A percentile compares a stretch with the other conserved stretches of the same genome.
These are phyloP conservation scores for Paecilomyces sp. DNA, from an alignment of 2,329 filamentous ascomycete genomes.

Conservation along the genomic window DNA sequence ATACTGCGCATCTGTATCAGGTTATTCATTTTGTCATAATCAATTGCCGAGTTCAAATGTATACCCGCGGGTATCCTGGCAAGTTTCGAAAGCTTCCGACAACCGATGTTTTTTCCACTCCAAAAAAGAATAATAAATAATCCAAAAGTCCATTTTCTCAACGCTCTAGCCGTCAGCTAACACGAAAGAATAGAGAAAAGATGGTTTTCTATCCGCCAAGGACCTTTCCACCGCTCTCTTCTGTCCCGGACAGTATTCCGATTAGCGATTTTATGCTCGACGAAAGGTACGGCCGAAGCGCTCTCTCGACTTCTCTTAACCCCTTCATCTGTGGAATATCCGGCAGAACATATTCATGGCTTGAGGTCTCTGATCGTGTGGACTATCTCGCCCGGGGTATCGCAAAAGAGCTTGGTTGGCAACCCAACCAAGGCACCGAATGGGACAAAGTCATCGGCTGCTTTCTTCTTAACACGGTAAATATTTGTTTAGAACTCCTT, in stretches of 20 bases:
- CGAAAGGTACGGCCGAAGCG: conserved; percentile 53
- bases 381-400: conserved; percentile 61
- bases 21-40: too few species aligned
- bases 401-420: conserved; percentile 63
- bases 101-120: too few species aligned
- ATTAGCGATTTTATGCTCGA: conserved; percentile 70
- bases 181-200: not conserved
- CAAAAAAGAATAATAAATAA: too few species aligned
- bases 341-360: conserved; percentile 57
- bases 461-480: conserved; percentile 73
- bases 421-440: conserved; percentile 62
- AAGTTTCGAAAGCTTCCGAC: too few species aligned
- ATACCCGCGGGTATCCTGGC: too few species aligned
- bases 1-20: too few species aligned
- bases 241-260: conserved; percentile 66
- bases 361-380: conserved; percentile 58
- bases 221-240: conserved; percentile 26
- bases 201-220: conserved; percentile 43
- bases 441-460: conserved; percentile 75
- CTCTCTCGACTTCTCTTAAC: conserved; percentile 49
- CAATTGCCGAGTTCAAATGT: too few species aligned
- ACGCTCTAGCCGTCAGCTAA: too few species aligned
- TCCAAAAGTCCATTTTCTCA: too few species aligned
- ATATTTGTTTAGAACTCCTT: conserved; percentile 12
- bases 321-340: conserved; percentile 75